phyloP scores from a whole-genome alignment of 2,329 filamentous ascomycete genomes.

The Aureobasidium lini region DNA sequence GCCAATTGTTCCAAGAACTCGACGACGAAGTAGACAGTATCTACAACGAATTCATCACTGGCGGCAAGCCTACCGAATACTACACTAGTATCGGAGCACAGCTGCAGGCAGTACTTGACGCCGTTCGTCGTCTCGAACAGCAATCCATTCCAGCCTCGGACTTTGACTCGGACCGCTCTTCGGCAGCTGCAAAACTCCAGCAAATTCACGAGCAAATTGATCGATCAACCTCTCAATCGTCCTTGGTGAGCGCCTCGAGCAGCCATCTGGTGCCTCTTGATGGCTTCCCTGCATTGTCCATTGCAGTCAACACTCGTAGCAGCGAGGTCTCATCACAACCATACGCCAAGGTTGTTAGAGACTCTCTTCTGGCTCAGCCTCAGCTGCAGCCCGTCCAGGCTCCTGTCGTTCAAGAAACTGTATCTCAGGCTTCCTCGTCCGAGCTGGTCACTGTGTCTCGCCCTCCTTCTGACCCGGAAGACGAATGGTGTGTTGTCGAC shows the following conservation, averaged over 20 bases:
- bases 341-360: not conserved
- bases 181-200: conserved; percentile 16
- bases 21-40: not conserved
- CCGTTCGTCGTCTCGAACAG: not conserved
- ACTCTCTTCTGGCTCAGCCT: not conserved
- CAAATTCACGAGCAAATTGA: conserved; percentile 15
- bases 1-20: not conserved
- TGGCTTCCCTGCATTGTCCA: not conserved
- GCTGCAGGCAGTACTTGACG: not conserved
- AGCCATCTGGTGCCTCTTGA: not conserved
- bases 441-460: not conserved
- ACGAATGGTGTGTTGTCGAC: not conserved
- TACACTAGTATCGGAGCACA: not conserved
- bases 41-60: conserved; percentile 2
- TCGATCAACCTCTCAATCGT: not conserved
- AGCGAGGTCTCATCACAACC: not conserved
- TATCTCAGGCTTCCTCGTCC: not conserved
- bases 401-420: not conserved
- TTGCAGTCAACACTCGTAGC: not conserved
- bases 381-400: not conserved
- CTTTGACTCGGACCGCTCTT: not conserved
- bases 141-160: not conserved
- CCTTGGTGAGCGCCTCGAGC: not conserved
- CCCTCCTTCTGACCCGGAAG: not conserved
- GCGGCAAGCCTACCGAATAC: not conserved